Evolutionary conservation across 768 basidiomycete genomes (phyloP).

Genomic region (Tricholoma furcatifolium): DNA sequence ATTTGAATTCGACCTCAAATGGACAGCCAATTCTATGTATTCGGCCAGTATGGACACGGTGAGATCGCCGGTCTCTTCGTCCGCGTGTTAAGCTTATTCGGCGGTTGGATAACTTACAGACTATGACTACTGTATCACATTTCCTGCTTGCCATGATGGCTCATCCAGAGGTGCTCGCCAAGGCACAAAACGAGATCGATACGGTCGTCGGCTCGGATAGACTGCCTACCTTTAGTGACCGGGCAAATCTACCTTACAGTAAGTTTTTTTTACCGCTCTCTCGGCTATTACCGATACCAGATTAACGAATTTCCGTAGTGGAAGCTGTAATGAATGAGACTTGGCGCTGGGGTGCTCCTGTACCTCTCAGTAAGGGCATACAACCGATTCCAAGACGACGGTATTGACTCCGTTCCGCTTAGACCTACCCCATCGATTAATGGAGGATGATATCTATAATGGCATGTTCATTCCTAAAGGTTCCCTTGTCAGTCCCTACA

Average conservation of each 20-base stretch:
- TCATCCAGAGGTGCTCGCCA: conserved; percentile 53
- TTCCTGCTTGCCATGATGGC: conserved; percentile 69
- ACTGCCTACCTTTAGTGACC: conserved; percentile 60
- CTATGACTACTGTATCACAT: conserved; percentile 51
- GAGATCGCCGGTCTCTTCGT: conserved; percentile 7
- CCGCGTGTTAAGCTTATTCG: not conserved
- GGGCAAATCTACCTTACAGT: conserved; percentile 55
- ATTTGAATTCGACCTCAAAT: conserved; percentile 69
- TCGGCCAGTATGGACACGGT: conserved; percentile 66
- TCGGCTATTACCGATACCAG: not conserved
- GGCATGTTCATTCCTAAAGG: conserved; percentile 63
- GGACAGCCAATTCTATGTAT: conserved; percentile 87
- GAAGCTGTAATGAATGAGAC: conserved; percentile 56
- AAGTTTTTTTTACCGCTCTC: too few relatives aligned
- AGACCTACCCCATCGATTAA: conserved; percentile 66
- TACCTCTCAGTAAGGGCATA: conserved; percentile 49
- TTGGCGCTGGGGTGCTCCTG: conserved; percentile 54
- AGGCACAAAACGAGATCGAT: conserved; percentile 69
- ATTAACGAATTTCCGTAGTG: conserved; percentile 23
- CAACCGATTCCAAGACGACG: not conserved
- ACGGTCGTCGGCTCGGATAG: conserved; percentile 51
- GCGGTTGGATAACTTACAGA: conserved; percentile 31
- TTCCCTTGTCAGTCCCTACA: conserved; percentile 42
- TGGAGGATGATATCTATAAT: conserved; percentile 63
- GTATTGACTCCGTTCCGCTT: conserved; percentile 1